Evolutionary conservation across 768 basidiomycete species (phyloP).

Genomic region (Suillus tomentosus): DNA sequence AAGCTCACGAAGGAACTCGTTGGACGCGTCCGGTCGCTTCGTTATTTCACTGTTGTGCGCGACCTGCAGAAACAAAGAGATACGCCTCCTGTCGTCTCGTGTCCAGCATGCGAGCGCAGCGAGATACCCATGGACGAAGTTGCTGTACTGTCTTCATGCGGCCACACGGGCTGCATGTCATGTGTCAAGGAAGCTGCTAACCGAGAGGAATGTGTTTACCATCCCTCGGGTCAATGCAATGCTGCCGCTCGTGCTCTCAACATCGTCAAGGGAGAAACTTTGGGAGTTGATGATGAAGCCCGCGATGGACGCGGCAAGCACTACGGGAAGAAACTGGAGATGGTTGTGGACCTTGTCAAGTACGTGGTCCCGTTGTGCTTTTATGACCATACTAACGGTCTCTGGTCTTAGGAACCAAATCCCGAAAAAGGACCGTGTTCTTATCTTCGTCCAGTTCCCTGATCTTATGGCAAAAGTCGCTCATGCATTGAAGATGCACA

Average conservation of each 20-base stretch:
- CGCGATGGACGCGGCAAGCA: constrained; percentile 75
- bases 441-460: constrained; percentile 95
- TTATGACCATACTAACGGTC: not conserved
- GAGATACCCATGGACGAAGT: constrained; percentile 65
- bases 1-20: constrained; percentile 86
- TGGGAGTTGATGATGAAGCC: constrained; percentile 78
- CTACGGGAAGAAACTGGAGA: constrained; percentile 82
- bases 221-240: constrained; percentile 66
- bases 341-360: constrained; percentile 76
- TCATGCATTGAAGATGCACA: constrained; percentile 72
- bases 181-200: constrained; percentile 77
- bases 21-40: constrained; percentile 85
- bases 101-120: constrained; percentile 60
- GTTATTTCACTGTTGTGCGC: constrained; percentile 90
- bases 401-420: constrained; percentile 55
- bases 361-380: constrained; percentile 34
- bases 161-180: constrained; percentile 79
- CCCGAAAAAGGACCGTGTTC: constrained; percentile 75
- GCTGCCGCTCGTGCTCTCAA: constrained; percentile 82
- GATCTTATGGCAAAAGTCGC: constrained; percentile 92
- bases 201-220: constrained; percentile 80
- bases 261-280: constrained; percentile 75
- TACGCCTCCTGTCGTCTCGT: constrained; percentile 56
- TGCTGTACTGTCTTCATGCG: constrained; percentile 89
- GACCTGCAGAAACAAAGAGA: constrained; percentile 81